Percentiles rank a stretch among this genome's conserved stretches.
phyloP scores from a whole-genome alignment of 805 yeast species.

The Kodamaea kakaduensis region DNA sequence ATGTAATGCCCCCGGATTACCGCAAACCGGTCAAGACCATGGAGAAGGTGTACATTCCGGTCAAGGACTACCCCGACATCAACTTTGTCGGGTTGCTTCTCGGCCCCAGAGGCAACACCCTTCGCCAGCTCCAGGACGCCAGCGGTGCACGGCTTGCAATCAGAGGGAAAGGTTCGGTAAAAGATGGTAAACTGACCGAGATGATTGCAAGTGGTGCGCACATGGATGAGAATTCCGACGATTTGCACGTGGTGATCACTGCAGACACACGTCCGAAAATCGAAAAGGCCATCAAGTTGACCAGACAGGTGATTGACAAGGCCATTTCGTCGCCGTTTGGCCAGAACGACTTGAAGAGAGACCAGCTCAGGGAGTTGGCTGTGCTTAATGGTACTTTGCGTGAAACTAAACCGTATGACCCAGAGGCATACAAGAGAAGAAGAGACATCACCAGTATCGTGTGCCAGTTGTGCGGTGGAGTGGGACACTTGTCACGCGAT shows the following conservation, averaged over 20 bases:
- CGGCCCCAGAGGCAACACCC: conserved; percentile 95
- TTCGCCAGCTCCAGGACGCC: conserved; percentile 72
- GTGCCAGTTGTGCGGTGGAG: conserved; percentile 74
- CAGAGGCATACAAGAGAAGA: conserved; percentile 37
- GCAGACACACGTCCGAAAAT: conserved; percentile 79
- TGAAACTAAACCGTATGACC: conserved; percentile 60
- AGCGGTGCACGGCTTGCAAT: conserved; percentile 89
- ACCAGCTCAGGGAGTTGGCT: conserved; percentile 88
- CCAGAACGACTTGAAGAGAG: conserved; percentile 85
- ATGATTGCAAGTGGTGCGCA: conserved; percentile 20
- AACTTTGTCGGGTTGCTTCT: conserved; percentile 86
- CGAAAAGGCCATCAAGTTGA: conserved; percentile 66
- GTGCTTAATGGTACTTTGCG: conserved; percentile 91
- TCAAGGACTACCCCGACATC: conserved; percentile 80
- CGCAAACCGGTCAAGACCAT: conserved; percentile 61
- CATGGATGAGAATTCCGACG: conserved; percentile 47
- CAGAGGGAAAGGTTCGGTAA: conserved; percentile 93
- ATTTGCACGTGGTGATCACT: conserved; percentile 81
- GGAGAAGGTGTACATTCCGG: conserved; percentile 84
- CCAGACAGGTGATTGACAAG: conserved; percentile 71
- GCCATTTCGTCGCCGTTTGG: conserved; percentile 91
- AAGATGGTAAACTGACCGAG: conserved; percentile 71
- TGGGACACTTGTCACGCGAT: conserved; percentile 87
- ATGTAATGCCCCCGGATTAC: conserved; percentile 76
- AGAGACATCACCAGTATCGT: conserved; percentile 51